Evolutionary conservation across 2,329 filamentous ascomycete genomes (phyloP), one percentile per base, ranked within the genome.

Genomic region (Dactylonectria macrodidyma): DNA sequence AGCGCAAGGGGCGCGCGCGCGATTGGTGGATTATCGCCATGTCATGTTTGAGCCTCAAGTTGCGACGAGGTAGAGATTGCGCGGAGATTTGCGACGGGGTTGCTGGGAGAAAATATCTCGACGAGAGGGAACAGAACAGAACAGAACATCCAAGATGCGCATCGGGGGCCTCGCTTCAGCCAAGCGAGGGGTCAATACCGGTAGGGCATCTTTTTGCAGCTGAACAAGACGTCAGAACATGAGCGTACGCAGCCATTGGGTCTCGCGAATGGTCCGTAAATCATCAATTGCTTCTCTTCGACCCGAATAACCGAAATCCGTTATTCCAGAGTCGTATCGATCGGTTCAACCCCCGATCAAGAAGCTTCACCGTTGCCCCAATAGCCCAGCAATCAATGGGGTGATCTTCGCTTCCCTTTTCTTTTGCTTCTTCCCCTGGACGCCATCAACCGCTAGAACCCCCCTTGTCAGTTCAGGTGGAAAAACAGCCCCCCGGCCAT

Each of bases 1-100:
- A 74, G 71, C 71, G 74, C 74, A 76, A 76, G 74, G 74, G 73
- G 74, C 65, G 16, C 9, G 5, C 44, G 26, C 19, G 61, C 71
- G 44, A 76, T 76, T 76, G 74, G 74, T 76, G 74, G 74, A 73
- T 73, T 67, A 67, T 71, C 47, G 50, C 64, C 63, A 41, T 57
- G 65, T 51, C 62, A 41, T 66, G 74, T 76, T 76, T 76, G 74
- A 76, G 74, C 74, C 74, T 76, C 74, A 76, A 72, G 67, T 67
- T 60, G 52, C 59, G 62, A 65, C 62, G 41, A 38, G 58, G 36
- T 46, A 59, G 66, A 69, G 60, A 52, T 70, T 69, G 57, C 64
- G 19, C 50, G 38, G 59, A 24, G 41, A 41, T 62, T 58, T 59
- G 33, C 52, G 48, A 19, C 55, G 26, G 24, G 38, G 10, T 16